A percentile compares a stretch with the other conserved stretches of the same genome.
Conservation (phyloP, 2,329 filamentous ascomycete genomes). For the Xylaria sp. region DNA sequence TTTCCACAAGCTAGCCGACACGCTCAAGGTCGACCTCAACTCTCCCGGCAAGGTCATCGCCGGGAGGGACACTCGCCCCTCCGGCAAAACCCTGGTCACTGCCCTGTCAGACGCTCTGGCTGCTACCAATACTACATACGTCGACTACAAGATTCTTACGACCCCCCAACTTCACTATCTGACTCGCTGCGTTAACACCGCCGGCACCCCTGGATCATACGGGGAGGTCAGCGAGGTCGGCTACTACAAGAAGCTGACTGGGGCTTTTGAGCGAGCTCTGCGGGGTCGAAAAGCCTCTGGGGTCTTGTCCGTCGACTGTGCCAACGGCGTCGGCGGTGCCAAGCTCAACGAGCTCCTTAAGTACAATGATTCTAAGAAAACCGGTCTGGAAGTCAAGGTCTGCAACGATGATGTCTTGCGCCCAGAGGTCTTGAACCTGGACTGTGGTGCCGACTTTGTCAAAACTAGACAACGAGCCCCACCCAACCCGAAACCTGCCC, state of each 20-base stretch:
- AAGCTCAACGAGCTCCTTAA: conserved; percentile 88
- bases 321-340: conserved; percentile 93
- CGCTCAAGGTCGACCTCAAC: conserved; percentile 74
- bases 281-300: conserved; percentile 74
- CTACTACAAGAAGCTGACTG: conserved; percentile 90
- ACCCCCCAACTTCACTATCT: conserved; percentile 99
- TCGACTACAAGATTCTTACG: conserved; percentile 88
- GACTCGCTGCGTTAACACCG: conserved; percentile 90
- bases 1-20: conserved; percentile 74
- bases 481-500: conserved; percentile 74
- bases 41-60: conserved; percentile 80
- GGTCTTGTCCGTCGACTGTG: conserved; percentile 84
- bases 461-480: conserved; percentile 96
- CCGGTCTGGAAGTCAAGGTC: conserved; percentile 78
- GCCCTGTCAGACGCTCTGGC: conserved; percentile 80
- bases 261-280: conserved; percentile 83
- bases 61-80: conserved; percentile 90
- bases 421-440: conserved; percentile 84
- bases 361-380: conserved; percentile 70
- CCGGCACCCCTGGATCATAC: conserved; percentile 84
- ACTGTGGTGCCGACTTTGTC: conserved; percentile 96
- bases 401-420: conserved; percentile 93
- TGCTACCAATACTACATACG: conserved; percentile 72
- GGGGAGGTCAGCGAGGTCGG: conserved; percentile 86
- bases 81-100: conserved; percentile 79